Evolutionary conservation across 2,329 filamentous ascomycete species (phyloP), one percentile per base, ranked within the genome.

Genomic region (Diaporthe aspalathi): DNA sequence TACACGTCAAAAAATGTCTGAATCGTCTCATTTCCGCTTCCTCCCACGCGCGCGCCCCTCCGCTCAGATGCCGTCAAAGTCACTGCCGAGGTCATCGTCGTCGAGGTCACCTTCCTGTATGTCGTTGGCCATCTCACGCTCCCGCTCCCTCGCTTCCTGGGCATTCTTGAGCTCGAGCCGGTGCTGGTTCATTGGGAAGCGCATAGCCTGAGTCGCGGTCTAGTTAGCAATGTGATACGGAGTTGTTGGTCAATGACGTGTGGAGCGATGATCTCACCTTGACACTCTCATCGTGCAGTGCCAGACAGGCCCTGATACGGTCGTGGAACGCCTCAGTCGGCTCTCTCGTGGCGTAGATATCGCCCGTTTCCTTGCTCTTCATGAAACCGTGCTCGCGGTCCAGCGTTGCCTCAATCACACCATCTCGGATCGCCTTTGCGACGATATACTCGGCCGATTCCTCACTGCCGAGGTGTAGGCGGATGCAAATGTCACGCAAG

Each of bases 131-230:
- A 99, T 90, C 84, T 99, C 96, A 22, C 96, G 90, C 86, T 99
- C 96, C 24, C 96, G 89, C 82, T 99, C 96, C 65, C 96, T 90
- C n/a, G 96, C 96, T 83, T 99, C 97, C 82, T 98, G 95, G 0
- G 96, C 96, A 78, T 97, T 98, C 89, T 98, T 98, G 70, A 99
- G 88, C 83, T 99, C 96, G 70, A 98, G 87, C 22, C 96, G 91
- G 83, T 99, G 96, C 83, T 98, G 96, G 85, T 99, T 98, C 95
- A 98, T 98, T 2, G 96, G 96, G 84, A 98, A 99, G 69, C 96
- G 91, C 96, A 99, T 99, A 32, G 96, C 95, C 93, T 95, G 66
- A 43, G 7, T 72, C 54, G 56, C 57, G 24, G 20, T 20, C 17
- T 77, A 72, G 79, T 78, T 66, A 74, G 70, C 32, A 17, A 53